phyloP scores from a whole-genome alignment of 116 monocot genomes.

The Dioscorea cayenensis region DNA sequence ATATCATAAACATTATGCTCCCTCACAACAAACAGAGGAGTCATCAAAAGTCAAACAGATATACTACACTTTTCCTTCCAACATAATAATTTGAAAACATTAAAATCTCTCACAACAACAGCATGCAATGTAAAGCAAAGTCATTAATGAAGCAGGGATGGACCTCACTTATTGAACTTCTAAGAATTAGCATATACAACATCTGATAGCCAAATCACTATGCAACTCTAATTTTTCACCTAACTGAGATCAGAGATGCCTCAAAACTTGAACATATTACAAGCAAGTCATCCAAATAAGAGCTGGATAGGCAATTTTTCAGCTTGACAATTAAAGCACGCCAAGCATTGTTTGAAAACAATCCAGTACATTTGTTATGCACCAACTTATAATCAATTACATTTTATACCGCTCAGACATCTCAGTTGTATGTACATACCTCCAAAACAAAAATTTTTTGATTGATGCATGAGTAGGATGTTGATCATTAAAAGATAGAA shows the following conservation, averaged over 20 bases:
- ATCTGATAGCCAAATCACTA: background rate
- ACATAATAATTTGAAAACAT: no score
- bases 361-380: background rate
- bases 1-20: no score
- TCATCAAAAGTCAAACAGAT: no score
- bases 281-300: background rate
- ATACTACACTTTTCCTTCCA: no score
- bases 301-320: background rate
- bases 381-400: background rate
- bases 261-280: background rate
- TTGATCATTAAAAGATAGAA: slow-evolving; percentile 17
- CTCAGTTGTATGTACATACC: background rate
- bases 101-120: no score
- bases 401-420: background rate
- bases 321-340: background rate
- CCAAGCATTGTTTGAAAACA: background rate
- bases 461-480: slow-evolving; percentile 12
- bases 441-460: background rate
- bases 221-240: background rate
- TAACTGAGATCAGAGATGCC: background rate
- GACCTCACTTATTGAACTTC: no score
- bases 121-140: no score
- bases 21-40: no score
- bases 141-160: no score
- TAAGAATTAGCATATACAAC: no score